Base-by-base conservation (phyloP, 345 rosid genomes). In the Schrenkiella parvula region DNA sequence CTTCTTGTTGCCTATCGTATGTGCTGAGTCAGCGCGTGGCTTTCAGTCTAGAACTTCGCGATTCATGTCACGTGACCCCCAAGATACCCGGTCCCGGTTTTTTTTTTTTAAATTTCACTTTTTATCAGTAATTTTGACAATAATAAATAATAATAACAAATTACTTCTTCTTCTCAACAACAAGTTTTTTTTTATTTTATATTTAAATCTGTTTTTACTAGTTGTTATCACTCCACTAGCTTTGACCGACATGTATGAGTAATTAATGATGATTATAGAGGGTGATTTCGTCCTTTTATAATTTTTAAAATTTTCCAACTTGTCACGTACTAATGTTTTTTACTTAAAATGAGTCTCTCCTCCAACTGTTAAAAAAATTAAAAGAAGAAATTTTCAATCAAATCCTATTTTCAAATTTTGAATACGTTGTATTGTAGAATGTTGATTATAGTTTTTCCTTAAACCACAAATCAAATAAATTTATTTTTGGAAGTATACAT, bases 11-110 rank as follows among this genome's bases (percentile, higher is more conserved):
- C 60, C 58, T 22, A 71, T 25, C 37, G 53, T 71, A 61, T 38
- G 35, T 68, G 87, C 81, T 82, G 86, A 83, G 59, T 81, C 85
- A 80, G 84, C 83, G 50, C 34, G 37, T 34, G 78, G 23, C 64
- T 59, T 22, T 23, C 77, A 69, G 38, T 76, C 79, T 88, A 71
- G 89, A 72, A 37, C 21, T 64, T 58, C 34, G 81, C 71, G 82
- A 76, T 63, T 51, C 75, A 60, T 56, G 79, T 81, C 93, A 92
- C 90, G 91, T 89, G 96, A 86, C 81, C 71, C 86, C 88, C 95
- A 83, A 84, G 93, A 86, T 86, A 78, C 92, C 88, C 91, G 91
- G 88, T 77, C 54, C 73, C 41, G 71, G 62, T 59, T 68, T 68
- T 56, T 66, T 38, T 44, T 58, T 7, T n/a, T n/a, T n/a, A n/a